phyloP scores from a whole-genome alignment of 108 stramenopile genomes.

The Cyclotella distinguenda region DNA sequence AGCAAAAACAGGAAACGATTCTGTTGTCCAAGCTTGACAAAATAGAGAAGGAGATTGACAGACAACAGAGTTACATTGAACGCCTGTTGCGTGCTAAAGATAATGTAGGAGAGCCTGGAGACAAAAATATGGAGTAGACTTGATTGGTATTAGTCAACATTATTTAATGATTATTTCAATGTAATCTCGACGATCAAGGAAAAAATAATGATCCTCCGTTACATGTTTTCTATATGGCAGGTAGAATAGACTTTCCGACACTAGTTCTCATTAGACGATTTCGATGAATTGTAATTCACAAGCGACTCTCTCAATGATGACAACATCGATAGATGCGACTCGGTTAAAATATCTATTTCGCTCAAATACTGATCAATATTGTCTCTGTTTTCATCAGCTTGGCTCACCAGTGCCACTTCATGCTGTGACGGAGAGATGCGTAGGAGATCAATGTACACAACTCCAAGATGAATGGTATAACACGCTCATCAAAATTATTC shows the following conservation, averaged over 20 bases:
- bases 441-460: background rate
- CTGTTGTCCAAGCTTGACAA: conserved; percentile 1
- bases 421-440: conserved; percentile 10
- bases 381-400: conserved; percentile 60
- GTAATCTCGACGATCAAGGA: too few relatives aligned
- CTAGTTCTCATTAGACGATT: too few relatives aligned
- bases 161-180: too few relatives aligned
- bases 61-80: background rate
- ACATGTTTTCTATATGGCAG: too few relatives aligned
- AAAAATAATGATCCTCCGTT: too few relatives aligned
- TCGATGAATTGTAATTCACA: too few relatives aligned
- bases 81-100: background rate
- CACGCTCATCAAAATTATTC: background rate
- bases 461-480: background rate
- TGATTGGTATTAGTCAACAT: too few relatives aligned
- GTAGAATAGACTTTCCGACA: too few relatives aligned
- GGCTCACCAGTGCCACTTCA: conserved; percentile 73
- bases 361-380: conserved; percentile 68
- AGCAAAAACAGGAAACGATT: background rate
- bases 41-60: background rate
- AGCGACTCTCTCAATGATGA: conserved; percentile 55
- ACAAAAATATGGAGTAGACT: too few relatives aligned
- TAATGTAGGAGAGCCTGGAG: too few relatives aligned
- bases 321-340: conserved; percentile 57
- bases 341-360: conserved; percentile 58